Percentiles rank a stretch among this genome's conserved stretches.
phyloP scores from a whole-genome alignment of 352 stramenopile genomes.

The Bremia lactucae region DNA sequence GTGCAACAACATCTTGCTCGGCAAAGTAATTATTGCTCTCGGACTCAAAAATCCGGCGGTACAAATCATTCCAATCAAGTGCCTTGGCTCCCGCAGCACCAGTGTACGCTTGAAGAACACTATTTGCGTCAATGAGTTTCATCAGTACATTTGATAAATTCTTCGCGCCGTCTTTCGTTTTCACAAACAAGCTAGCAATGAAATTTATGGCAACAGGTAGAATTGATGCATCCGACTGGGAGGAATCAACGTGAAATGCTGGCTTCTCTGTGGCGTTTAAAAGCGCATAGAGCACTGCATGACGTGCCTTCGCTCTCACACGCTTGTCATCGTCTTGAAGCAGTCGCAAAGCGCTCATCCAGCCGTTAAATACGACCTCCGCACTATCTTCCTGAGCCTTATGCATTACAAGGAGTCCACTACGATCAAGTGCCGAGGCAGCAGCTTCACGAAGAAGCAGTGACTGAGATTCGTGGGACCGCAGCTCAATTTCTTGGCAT shows the following conservation, averaged over 20 bases:
- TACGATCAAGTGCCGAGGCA: slow-evolving; percentile 39
- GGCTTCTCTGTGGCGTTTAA: background rate
- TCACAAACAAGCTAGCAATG: slow-evolving; percentile 27
- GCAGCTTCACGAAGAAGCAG: slow-evolving; percentile 48
- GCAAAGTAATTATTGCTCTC: slow-evolving; percentile 76
- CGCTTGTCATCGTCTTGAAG: slow-evolving; percentile 61
- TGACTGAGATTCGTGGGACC: slow-evolving; percentile 39
- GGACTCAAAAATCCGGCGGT: slow-evolving; percentile 63
- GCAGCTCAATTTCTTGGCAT: slow-evolving; percentile 34
- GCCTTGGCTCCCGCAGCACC: slow-evolving; percentile 25
- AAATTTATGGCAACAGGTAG: slow-evolving; percentile 43
- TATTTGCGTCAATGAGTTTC: slow-evolving; percentile 27
- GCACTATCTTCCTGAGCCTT: slow-evolving; percentile 1
- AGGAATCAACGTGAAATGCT: background rate
- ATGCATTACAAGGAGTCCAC: slow-evolving; percentile 27
- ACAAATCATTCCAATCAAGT: slow-evolving; percentile 45
- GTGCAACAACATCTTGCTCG: slow-evolving; percentile 46
- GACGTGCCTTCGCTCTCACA: slow-evolving; percentile 17
- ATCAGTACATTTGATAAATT: slow-evolving; percentile 25
- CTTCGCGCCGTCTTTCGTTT: slow-evolving; percentile 17
- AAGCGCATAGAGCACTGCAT: slow-evolving; percentile 31
- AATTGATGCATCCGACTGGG: slow-evolving; percentile 43
- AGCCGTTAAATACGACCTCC: slow-evolving; percentile 35
- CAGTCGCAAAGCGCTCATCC: slow-evolving; percentile 44
- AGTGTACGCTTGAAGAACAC: slow-evolving; percentile 33